A percentile compares a stretch with the other conserved stretches of the same genome.
These are phyloP conservation scores for Hanseniaspora guilliermondii DNA, from an alignment of 805 yeast genomes.

Conservation along the genomic window DNA sequence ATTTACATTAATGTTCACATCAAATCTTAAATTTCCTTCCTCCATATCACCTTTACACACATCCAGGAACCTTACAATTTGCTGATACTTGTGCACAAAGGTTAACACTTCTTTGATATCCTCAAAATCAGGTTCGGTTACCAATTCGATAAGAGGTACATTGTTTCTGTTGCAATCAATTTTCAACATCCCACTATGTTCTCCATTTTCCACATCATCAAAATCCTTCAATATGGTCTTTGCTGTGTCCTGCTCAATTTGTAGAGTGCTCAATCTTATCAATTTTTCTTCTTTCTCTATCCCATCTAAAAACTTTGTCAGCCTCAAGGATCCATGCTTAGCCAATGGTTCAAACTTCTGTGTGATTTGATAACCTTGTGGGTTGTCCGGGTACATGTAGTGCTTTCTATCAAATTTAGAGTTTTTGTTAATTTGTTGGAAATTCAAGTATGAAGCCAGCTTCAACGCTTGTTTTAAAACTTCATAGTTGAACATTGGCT, in stretches of 20 bases:
- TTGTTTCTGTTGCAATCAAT: conserved; percentile 78
- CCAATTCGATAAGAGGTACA: conserved; percentile 79
- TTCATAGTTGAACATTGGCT: conserved; percentile 66
- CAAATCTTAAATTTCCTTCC: conserved; percentile 89
- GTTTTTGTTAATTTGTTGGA: conserved; percentile 38
- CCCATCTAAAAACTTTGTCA: conserved; percentile 44
- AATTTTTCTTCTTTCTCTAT: conserved; percentile 31
- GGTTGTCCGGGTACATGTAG: conserved; percentile 93
- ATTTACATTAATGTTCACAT: conserved; percentile 78
- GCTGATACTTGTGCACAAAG: conserved; percentile 71
- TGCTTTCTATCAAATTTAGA: conserved; percentile 87
- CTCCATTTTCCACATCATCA: conserved; percentile 21
- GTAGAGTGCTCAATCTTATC: conserved; percentile 66
- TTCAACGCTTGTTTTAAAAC: conserved; percentile 58
- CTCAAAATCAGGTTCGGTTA: conserved; percentile 77
- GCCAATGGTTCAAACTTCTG: conserved; percentile 79
- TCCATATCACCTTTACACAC: conserved; percentile 86
- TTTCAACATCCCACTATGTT: conserved; percentile 28
- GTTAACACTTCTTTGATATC: conserved; percentile 55
- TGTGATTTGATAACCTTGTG: conserved; percentile 89
- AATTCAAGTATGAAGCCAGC: conserved; percentile 56
- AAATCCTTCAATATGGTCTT: conserved; percentile 43
- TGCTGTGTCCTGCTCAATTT: conserved; percentile 92
- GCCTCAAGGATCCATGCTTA: conserved; percentile 43
- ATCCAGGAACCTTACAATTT: conserved; percentile 50